These are phyloP conservation scores for Exophiala sp. DNA, from an alignment of 2,329 filamentous ascomycete genomes.

Conservation along the genomic window DNA sequence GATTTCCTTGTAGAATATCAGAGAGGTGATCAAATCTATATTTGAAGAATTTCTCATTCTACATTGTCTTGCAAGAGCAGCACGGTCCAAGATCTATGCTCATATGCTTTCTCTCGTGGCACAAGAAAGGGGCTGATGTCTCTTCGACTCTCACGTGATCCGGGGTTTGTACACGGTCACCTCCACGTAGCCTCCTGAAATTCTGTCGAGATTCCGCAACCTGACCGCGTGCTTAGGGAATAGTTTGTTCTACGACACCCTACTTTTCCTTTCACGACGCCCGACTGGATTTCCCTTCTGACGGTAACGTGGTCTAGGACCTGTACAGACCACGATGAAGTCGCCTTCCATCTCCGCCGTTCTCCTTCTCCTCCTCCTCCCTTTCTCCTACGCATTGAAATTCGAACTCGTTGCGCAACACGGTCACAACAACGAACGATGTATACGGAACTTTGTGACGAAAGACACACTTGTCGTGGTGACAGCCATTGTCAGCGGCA, in stretches of 20 bases:
- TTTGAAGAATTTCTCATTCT: neutral
- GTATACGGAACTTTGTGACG: conserved; percentile 92
- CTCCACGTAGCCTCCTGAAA: conserved; percentile 19
- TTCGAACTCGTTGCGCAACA: conserved; percentile 78
- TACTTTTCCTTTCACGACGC: neutral
- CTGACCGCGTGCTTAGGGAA: too few species aligned
- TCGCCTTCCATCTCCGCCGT: conserved; percentile 21
- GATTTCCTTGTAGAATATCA: too few species aligned
- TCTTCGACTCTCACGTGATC: conserved; percentile 22
- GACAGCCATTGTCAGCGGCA: conserved; percentile 81
- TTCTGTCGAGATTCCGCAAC: neutral
- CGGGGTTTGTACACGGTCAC: conserved; percentile 5
- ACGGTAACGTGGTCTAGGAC: neutral
- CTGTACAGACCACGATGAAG: conserved; percentile 24
- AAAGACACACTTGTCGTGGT: conserved; percentile 93
- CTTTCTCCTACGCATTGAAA: conserved; percentile 67
- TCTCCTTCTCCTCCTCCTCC: conserved; percentile 33
- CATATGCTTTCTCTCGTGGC: neutral
- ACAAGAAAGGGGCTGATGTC: conserved; percentile 3
- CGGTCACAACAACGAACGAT: conserved; percentile 71
- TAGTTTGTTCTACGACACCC: neutral
- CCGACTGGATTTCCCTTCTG: neutral
- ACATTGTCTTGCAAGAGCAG: neutral
- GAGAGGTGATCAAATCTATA: neutral
- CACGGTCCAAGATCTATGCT: neutral